These are phyloP conservation scores for Paracamarosporium sp. DNA, from an alignment of 2,329 filamentous ascomycete genomes.

Conservation along the genomic window DNA sequence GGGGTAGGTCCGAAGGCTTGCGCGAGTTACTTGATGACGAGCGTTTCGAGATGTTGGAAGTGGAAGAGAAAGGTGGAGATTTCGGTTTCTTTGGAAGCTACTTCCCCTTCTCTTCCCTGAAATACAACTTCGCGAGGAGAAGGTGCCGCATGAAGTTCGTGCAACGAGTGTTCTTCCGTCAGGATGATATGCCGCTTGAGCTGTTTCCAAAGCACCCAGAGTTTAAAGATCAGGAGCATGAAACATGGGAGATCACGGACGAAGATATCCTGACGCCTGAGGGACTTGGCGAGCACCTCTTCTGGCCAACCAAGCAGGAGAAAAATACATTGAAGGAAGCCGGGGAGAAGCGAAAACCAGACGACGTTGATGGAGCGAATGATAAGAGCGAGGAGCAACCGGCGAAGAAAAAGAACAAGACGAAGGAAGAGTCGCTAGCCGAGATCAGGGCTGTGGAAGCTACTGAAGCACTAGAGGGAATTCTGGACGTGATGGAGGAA, in stretches of 20 bases:
- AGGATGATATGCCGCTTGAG: constrained; percentile 25
- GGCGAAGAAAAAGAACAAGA: constrained; percentile 11
- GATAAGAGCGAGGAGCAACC: not conserved
- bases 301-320: constrained; percentile 25
- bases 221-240: constrained; percentile 25
- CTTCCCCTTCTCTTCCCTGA: constrained; percentile 24
- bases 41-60: constrained; percentile 41
- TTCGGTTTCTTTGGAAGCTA: constrained; percentile 22
- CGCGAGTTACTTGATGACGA: constrained; percentile 27
- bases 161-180: constrained; percentile 42
- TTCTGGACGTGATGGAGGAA: constrained; percentile 1
- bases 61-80: constrained; percentile 28
- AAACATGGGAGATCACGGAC: constrained; percentile 32
- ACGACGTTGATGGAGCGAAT: not conserved
- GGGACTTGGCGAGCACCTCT: constrained; percentile 27
- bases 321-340: constrained; percentile 5
- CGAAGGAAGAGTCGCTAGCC: constrained; percentile 11
- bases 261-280: constrained; percentile 21
- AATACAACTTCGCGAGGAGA: constrained; percentile 25
- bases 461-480: not conserved
- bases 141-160: constrained; percentile 35
- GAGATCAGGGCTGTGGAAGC: not conserved
- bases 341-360: constrained; percentile 17
- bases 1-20: constrained; percentile 31
- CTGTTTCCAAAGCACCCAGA: constrained; percentile 5